phyloP scores from a whole-genome alignment of 257 asterid genomes.

The Penstemon davidsonii region DNA sequence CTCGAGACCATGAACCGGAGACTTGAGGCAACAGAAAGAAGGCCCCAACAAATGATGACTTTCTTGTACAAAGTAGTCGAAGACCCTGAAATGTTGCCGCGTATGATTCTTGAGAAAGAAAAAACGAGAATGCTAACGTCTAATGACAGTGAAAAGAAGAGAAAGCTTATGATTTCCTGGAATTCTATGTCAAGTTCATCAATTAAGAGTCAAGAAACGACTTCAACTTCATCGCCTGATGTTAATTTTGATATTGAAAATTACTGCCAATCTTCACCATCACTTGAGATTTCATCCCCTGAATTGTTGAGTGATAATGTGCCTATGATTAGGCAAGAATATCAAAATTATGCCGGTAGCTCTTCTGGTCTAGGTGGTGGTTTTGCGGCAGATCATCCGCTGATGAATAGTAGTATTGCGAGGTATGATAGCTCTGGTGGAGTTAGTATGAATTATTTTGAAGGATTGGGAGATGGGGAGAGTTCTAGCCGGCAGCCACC shows the following conservation, averaged over 20 bases:
- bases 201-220: conserved; percentile 53
- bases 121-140: conserved; percentile 24
- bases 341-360: conserved; percentile 23
- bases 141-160: conserved; percentile 44
- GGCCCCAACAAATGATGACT: conserved; percentile 91
- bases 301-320: conserved; percentile 33
- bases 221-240: conserved; percentile 47
- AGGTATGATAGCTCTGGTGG: conserved; percentile 22
- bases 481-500: conserved; percentile 42
- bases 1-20: conserved; percentile 68
- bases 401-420: background rate
- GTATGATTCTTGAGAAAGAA: conserved; percentile 58
- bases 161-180: conserved; percentile 36
- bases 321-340: conserved; percentile 30
- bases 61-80: conserved; percentile 71
- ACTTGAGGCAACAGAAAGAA: conserved; percentile 77
- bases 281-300: conserved; percentile 36
- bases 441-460: conserved; percentile 27
- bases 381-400: conserved; percentile 21
- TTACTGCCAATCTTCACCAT: conserved; percentile 36
- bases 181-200: conserved; percentile 42
- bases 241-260: conserved; percentile 33
- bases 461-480: conserved; percentile 38
- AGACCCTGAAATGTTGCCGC: conserved; percentile 66
- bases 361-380: conserved; percentile 30